These are phyloP conservation scores for Protomyces pachydermus DNA, from an alignment of 1,139 yeast species.

Conservation along the genomic window DNA sequence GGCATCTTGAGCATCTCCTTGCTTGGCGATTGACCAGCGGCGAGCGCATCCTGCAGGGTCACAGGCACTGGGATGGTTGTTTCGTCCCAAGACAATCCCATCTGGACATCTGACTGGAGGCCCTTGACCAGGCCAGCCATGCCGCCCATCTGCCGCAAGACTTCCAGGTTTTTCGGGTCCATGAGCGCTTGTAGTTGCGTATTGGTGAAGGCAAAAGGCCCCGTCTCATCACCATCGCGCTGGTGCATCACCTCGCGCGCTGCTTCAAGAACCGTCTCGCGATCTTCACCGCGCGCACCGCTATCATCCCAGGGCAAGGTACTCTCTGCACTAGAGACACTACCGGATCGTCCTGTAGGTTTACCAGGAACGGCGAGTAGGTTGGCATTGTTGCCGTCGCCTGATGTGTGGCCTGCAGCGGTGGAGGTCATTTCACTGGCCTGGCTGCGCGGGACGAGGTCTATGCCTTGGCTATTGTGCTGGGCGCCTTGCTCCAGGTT, in stretches of 20 bases:
- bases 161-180: slow-evolving; percentile 44
- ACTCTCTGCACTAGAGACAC: slow-evolving; percentile 2
- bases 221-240: slow-evolving; percentile 25
- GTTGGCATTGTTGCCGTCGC: neutral
- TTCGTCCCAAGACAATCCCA: slow-evolving; percentile 37
- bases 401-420: neutral
- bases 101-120: slow-evolving; percentile 37
- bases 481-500: neutral
- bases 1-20: neutral
- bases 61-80: slow-evolving; percentile 32
- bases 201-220: slow-evolving; percentile 36
- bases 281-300: slow-evolving; percentile 1
- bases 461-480: neutral
- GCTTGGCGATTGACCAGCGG: neutral
- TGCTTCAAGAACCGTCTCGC: neutral
- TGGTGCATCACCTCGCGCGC: neutral
- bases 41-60: slow-evolving; percentile 26
- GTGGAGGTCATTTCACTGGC: neutral
- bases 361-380: slow-evolving; percentile 9
- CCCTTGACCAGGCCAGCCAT: slow-evolving; percentile 37
- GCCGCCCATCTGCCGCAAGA: slow-evolving; percentile 40
- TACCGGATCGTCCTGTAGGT: neutral
- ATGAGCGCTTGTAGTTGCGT: slow-evolving; percentile 40
- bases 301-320: slow-evolving; percentile 3
- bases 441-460: neutral